These are phyloP conservation scores for Agrocybe praecox DNA, from an alignment of 768 basidiomycete species.

Conservation along the genomic window DNA sequence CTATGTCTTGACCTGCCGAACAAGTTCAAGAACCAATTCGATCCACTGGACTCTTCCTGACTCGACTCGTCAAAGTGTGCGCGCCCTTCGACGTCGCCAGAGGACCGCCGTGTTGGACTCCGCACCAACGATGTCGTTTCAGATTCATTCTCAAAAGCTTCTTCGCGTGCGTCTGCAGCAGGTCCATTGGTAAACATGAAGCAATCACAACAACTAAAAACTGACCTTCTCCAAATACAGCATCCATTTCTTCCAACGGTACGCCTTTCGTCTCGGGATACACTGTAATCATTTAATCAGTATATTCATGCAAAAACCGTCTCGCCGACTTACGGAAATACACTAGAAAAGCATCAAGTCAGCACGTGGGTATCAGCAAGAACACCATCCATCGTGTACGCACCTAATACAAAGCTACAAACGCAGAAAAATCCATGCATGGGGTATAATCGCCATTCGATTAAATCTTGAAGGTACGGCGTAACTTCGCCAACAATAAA, in stretches of 20 bases:
- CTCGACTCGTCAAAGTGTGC: neutral
- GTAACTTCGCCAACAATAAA: constrained; percentile 89
- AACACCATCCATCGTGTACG: constrained; percentile 7
- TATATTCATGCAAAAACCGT: constrained; percentile 8
- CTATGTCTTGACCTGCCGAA: constrained; percentile 35
- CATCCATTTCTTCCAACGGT: constrained; percentile 90
- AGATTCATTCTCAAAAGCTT: constrained; percentile 67
- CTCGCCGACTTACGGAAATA: constrained; percentile 71
- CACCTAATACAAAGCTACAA: constrained; percentile 82
- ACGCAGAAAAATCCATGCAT: constrained; percentile 95
- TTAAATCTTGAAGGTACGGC: constrained; percentile 83
- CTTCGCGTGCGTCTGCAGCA: constrained; percentile 46
- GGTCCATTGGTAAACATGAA: neutral
- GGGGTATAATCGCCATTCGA: constrained; percentile 90
- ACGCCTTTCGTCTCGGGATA: constrained; percentile 89
- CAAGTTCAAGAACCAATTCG: constrained; percentile 50
- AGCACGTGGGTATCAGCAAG: neutral
- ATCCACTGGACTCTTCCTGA: neutral
- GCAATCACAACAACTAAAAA: neutral
- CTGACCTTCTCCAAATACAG: constrained; percentile 84
- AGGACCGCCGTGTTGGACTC: constrained; percentile 12
- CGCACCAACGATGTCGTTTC: constrained; percentile 58
- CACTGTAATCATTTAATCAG: constrained; percentile 40
- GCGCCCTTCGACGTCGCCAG: constrained; percentile 3
- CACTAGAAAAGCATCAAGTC: constrained; percentile 38